phyloP scores from a whole-genome alignment of 1,139 yeast genomes.

The Hansenula lynferdii region DNA sequence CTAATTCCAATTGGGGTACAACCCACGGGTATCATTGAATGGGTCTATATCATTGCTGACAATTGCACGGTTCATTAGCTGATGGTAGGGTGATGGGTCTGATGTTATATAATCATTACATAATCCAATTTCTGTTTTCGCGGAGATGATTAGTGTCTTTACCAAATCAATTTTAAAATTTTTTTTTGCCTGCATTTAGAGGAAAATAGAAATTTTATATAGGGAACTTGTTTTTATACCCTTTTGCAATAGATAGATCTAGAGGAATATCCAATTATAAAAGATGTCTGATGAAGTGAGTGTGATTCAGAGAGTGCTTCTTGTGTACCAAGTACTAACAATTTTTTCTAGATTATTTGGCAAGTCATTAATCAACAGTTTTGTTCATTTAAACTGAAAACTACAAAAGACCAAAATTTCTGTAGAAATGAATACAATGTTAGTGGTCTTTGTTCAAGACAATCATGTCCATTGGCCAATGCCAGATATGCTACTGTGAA shows the following conservation, averaged over 20 bases:
- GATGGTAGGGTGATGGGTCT: too few species aligned
- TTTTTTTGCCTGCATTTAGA: too few species aligned
- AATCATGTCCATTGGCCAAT: constrained; percentile 94
- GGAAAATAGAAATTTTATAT: not conserved
- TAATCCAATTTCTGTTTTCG: not conserved
- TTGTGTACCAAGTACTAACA: constrained; percentile 1
- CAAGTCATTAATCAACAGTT: constrained; percentile 86
- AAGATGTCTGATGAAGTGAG: constrained; percentile 39
- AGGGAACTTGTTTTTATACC: not conserved
- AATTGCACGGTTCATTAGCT: too few species aligned
- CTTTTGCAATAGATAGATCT: not conserved
- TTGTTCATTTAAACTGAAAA: constrained; percentile 81
- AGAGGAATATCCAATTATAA: not conserved
- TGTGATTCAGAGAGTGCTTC: not conserved
- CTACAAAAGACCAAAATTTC: constrained; percentile 75
- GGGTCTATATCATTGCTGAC: too few species aligned
- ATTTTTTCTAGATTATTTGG: constrained; percentile 63
- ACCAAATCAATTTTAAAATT: not conserved
- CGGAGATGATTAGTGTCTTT: not conserved
- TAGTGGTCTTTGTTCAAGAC: constrained; percentile 86
- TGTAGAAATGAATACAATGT: constrained; percentile 89
- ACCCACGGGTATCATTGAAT: too few species aligned
- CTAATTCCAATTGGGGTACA: too few species aligned
- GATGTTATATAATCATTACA: too few species aligned
- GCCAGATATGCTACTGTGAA: constrained; percentile 95